A percentile compares a stretch with the other conserved stretches of the same genome.
Conservation (phyloP, 1,139 yeast genomes). For the Kodamaea plutei region DNA sequence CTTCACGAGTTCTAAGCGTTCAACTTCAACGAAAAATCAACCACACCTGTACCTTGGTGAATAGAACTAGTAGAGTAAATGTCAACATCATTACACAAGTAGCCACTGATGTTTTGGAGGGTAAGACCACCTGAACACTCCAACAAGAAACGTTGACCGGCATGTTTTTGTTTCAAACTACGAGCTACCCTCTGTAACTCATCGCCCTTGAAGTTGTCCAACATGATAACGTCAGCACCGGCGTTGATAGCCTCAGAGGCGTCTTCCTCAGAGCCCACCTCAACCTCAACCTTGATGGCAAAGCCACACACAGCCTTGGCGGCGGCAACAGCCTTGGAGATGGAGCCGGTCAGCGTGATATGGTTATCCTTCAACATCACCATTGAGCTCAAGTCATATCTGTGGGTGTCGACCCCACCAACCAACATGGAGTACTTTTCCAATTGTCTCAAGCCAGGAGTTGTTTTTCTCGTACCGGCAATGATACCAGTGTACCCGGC, state of each 20-base stretch:
- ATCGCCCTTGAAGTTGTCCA: constrained; percentile 78
- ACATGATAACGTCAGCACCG: constrained; percentile 95
- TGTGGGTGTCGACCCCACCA: constrained; percentile 91
- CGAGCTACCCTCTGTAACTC: constrained; percentile 65
- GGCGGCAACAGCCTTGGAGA: constrained; percentile 71
- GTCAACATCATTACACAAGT: constrained; percentile 76
- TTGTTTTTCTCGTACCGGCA: constrained; percentile 98
- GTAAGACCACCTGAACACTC: constrained; percentile 94
- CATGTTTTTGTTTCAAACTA: constrained; percentile 50
- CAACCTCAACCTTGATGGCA: constrained; percentile 88
- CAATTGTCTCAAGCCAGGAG: constrained; percentile 84
- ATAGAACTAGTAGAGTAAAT: constrained; percentile 90
- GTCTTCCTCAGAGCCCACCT: constrained; percentile 76
- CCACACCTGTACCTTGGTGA: constrained; percentile 80
- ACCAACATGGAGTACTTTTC: constrained; percentile 94
- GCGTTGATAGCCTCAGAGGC: constrained; percentile 91
- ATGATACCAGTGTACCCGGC: constrained; percentile 79
- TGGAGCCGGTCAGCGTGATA: constrained; percentile 87
- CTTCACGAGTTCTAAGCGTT: too few species aligned
- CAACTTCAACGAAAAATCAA: constrained; percentile 86
- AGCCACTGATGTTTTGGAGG: constrained; percentile 58
- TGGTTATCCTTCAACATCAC: constrained; percentile 96
- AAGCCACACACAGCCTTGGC: constrained; percentile 87
- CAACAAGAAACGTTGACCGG: constrained; percentile 56
- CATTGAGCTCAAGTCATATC: constrained; percentile 90